A percentile compares a stretch with the other conserved stretches of the same genome.
These are phyloP conservation scores for Chytriomyces sp. DNA, from an alignment of 192 early-diverging fungal species.

Conservation along the genomic window DNA sequence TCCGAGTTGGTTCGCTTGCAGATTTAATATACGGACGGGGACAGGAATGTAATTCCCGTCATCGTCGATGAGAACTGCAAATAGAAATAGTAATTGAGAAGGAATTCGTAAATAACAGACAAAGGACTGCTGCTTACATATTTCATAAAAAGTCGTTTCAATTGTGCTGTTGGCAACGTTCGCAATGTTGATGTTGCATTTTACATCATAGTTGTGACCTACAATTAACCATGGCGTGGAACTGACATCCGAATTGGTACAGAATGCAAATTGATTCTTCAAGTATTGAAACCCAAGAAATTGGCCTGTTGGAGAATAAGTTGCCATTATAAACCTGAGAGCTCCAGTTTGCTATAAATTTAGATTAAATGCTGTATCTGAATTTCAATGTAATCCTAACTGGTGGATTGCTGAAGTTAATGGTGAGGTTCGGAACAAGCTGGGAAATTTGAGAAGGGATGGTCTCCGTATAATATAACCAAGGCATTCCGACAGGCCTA, in stretches of 20 bases:
- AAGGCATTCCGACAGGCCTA: constrained; percentile 45
- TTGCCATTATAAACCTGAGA: constrained; percentile 44
- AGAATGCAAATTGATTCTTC: constrained; percentile 32
- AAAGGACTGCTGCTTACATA: constrained; percentile 41
- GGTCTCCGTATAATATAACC: constrained; percentile 40
- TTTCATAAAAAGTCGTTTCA: constrained; percentile 49
- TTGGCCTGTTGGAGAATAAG: constrained; percentile 49
- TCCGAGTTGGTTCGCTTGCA: constrained; percentile 26
- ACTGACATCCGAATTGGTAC: constrained; percentile 2
- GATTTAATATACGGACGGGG: constrained; percentile 49
- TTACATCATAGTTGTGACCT: constrained; percentile 39
- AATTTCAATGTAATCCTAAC: not conserved
- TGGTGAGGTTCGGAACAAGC: constrained; percentile 26
- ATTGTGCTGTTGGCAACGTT: constrained; percentile 16
- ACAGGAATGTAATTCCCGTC: constrained; percentile 39
- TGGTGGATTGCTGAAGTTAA: constrained; percentile 20
- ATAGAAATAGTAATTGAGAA: not conserved
- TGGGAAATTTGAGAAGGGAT: constrained; percentile 23
- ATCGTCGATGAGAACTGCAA: constrained; percentile 36
- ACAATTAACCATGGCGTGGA: constrained; percentile 38
- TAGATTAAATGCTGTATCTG: not conserved
- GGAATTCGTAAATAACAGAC: not conserved
- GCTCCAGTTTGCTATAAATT: constrained; percentile 7
- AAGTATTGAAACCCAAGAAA: constrained; percentile 50
- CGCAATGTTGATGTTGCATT: constrained; percentile 43